Percentiles rank a stretch among this genome's conserved stretches.
Conservation (phyloP, 768 basidiomycete species). For the Xerocomellus chrysenteron region DNA sequence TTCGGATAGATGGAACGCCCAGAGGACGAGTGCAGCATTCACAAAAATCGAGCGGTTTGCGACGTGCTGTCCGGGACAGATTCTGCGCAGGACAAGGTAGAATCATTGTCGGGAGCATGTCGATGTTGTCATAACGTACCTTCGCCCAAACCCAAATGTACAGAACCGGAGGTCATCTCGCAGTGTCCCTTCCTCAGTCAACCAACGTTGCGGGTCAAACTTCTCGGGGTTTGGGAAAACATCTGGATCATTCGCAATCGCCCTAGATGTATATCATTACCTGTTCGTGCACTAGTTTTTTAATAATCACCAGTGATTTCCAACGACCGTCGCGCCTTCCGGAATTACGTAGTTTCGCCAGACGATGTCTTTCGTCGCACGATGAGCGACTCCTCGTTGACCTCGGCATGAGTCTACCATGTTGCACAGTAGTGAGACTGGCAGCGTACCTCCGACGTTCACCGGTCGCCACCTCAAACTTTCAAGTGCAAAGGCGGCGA, state of each 20-base stretch:
- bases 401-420: not conserved
- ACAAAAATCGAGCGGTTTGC: constrained; percentile 6
- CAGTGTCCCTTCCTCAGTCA: not conserved
- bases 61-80: constrained; percentile 1
- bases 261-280: not conserved
- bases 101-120: too few species aligned
- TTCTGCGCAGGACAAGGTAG: not conserved
- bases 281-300: not conserved
- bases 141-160: constrained; percentile 5
- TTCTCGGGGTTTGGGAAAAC: constrained; percentile 2
- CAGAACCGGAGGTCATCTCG: constrained; percentile 6
- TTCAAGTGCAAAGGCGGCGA: constrained; percentile 2
- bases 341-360: constrained; percentile 10
- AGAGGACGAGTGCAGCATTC: not conserved
- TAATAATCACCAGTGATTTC: not conserved
- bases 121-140: not conserved
- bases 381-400: not conserved
- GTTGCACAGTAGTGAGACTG: not conserved
- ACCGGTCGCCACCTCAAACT: constrained; percentile 5
- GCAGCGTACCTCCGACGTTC: not conserved
- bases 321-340: constrained; percentile 3
- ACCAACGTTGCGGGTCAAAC: constrained; percentile 8
- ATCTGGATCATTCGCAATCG: constrained; percentile 6
- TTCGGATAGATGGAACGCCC: constrained; percentile 4
- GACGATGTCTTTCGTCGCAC: constrained; percentile 2